phyloP scores from a whole-genome alignment of 495 filamentous ascomycete genomes.

The Trichoderma parareesei region DNA sequence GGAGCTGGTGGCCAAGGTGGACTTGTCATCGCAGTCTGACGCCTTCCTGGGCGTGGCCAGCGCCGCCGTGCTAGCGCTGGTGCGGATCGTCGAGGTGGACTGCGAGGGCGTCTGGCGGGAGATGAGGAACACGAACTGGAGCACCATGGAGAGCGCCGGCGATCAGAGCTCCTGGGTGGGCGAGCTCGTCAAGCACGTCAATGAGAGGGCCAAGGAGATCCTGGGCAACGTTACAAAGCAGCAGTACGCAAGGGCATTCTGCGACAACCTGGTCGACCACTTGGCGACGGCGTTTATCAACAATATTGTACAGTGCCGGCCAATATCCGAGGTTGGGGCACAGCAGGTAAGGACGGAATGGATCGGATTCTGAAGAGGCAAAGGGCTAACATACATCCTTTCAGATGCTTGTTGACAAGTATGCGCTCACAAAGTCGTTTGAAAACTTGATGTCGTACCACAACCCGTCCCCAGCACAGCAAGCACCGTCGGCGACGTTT shows the following conservation, averaged over 20 bases:
- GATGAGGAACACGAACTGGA: constrained; percentile 97
- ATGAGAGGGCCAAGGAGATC: constrained; percentile 61
- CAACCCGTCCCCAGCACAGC: constrained; percentile 22
- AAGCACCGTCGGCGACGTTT: constrained; percentile 52
- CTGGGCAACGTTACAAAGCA: constrained; percentile 76
- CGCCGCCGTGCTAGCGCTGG: constrained; percentile 74
- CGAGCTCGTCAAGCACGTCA: constrained; percentile 66
- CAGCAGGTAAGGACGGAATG: constrained; percentile 56
- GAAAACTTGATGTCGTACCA: constrained; percentile 56
- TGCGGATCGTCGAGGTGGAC: constrained; percentile 71
- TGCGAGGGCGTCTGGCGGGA: constrained; percentile 88
- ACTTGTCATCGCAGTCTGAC: constrained; percentile 87
- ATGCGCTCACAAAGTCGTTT: constrained; percentile 80
- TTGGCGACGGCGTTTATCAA: constrained; percentile 69
- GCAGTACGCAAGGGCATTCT: constrained; percentile 90
- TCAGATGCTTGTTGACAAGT: constrained; percentile 86
- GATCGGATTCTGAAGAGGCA: constrained; percentile 11
- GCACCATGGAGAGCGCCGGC: constrained; percentile 84
- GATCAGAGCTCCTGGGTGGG: constrained; percentile 90
- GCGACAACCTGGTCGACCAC: constrained; percentile 85
- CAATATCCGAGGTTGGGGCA: constrained; percentile 88
- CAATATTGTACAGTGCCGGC: constrained; percentile 80
- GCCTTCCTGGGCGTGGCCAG: constrained; percentile 92
- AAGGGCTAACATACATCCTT: background rate
- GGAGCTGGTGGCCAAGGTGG: constrained; percentile 63